A percentile compares a stretch with the other conserved stretches of the same genome.
Evolutionary conservation across 305 asterid genomes (phyloP).

Genomic region (Rubia tinctorum): DNA sequence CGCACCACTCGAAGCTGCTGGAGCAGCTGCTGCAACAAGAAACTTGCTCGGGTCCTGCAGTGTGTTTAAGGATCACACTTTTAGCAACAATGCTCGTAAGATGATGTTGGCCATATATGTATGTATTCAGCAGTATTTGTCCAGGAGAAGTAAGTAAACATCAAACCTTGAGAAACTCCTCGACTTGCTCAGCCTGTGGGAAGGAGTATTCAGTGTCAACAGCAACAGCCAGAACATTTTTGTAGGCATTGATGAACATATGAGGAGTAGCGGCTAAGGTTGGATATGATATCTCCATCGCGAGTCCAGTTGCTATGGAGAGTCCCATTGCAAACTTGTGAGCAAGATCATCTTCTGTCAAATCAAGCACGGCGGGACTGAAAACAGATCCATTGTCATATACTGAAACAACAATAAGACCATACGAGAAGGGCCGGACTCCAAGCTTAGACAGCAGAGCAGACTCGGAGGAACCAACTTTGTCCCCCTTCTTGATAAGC

Average conservation of each 20-base stretch:
- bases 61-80: background rate
- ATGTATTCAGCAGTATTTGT: too few species aligned
- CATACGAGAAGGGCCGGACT: constrained; percentile 35
- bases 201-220: constrained; percentile 28
- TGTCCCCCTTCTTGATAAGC: constrained; percentile 31
- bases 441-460: constrained; percentile 35
- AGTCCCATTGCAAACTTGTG: constrained; percentile 26
- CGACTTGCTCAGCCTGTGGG: constrained; percentile 27
- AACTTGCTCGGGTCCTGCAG: constrained; percentile 33
- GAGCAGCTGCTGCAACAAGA: constrained; percentile 14
- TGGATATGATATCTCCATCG: constrained; percentile 29
- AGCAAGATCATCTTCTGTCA: constrained; percentile 30
- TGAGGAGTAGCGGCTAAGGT: constrained; percentile 32
- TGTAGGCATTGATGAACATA: constrained; percentile 26
- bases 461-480: constrained; percentile 35
- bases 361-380: constrained; percentile 26
- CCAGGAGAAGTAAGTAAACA: too few species aligned
- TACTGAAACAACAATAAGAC: constrained; percentile 23
- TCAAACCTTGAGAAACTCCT: constrained; percentile 32
- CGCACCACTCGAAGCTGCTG: constrained; percentile 12
- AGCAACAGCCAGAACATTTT: constrained; percentile 27
- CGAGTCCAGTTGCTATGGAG: constrained; percentile 17
- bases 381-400: constrained; percentile 32
- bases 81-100: too few species aligned
- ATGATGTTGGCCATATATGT: too few species aligned